Evolutionary conservation across 2,329 filamentous ascomycete genomes (phyloP), one percentile per base, ranked within the genome.

Genomic region (Lachnellula suecica): DNA sequence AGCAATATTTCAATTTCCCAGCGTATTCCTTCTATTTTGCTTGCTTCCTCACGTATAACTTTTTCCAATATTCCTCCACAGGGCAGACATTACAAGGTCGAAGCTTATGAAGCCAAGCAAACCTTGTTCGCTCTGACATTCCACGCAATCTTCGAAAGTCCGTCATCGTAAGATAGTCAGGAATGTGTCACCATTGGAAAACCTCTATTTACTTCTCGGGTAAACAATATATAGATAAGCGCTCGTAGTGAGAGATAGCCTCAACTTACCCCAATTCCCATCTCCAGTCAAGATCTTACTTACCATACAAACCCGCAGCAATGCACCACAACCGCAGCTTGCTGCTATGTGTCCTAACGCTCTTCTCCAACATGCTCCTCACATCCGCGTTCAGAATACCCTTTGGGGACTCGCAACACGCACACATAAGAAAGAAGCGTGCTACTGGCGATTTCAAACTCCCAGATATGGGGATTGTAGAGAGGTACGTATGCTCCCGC

Each of bases 401-500:
- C 7, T 42, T 25, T n/a, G 11, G 20, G 1, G 9, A 42, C 24
- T 35, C 24, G 27, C 40, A 31, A 43, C 34, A 52, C 15, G 1
- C 44, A n/a, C n/a, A n/a, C n/a, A n/a, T n/a, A n/a, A n/a, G n/a
- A 27, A 46, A 40, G 19, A 31, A 25, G 10, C 27, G 38, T 25
- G 19, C 35, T 35, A 13, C 25, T 9, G 22, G 41, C 31, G 43
- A 40, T 27, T 3, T 54, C 7, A 20, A 37, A 8, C 6, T 48
- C 9, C 37, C 46, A 22, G 51, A 52, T n/a, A 40, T 57, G 5
- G 43, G 43, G 5, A 29, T 49, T 2, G 41, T 59, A 5, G 40
- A 44, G 41, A 42, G 35, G 57, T 59, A 59, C 43, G 52, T 59
- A 56, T 59, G 55, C 48, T 47, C 54, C 47, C 3, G 13, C 6